Conservation (phyloP, 495 filamentous ascomycete species). For the Apodospora peruviana region DNA sequence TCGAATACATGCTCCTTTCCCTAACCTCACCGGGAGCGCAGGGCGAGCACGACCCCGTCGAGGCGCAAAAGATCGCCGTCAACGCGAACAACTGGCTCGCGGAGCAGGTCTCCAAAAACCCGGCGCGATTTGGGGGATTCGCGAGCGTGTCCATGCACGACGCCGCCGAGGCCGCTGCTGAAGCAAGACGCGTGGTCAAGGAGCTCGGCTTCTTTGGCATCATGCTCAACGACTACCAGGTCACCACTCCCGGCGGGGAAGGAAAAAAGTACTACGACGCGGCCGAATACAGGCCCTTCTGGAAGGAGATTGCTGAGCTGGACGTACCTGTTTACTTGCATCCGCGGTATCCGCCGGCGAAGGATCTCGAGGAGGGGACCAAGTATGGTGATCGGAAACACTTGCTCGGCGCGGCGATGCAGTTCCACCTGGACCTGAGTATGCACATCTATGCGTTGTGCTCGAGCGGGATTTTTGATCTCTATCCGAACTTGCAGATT, state of each 20-base stretch:
- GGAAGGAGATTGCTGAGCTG: conserved; percentile 50
- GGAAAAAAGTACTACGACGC: conserved; percentile 57
- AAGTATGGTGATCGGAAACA: conserved; percentile 23
- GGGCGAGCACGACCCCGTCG: conserved; percentile 39
- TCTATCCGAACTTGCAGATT: conserved; percentile 50
- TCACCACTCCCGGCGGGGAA: conserved; percentile 24
- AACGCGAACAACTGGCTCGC: conserved; percentile 57
- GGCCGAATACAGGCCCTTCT: conserved; percentile 52
- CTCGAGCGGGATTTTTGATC: conserved; percentile 44
- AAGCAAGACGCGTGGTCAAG: conserved; percentile 51
- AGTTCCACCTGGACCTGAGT: conserved; percentile 35
- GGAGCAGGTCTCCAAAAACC: conserved; percentile 42
- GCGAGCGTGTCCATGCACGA: conserved; percentile 37
- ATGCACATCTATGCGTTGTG: conserved; percentile 30
- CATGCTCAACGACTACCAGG: conserved; percentile 53
- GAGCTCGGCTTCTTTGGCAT: conserved; percentile 53
- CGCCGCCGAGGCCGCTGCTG: conserved; percentile 46
- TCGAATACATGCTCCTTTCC: conserved; percentile 56
- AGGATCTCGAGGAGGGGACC: conserved; percentile 17
- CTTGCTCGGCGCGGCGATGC: conserved; percentile 27
- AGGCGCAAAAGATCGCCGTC: conserved; percentile 28
- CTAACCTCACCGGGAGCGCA: conserved; percentile 54
- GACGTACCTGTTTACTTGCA: conserved; percentile 61
- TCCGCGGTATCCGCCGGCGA: conserved; percentile 37
- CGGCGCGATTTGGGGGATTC: conserved; percentile 53